Conservation (phyloP, 1,284 basidiomycete genomes). For the Fomitopsis pinicola region DNA sequence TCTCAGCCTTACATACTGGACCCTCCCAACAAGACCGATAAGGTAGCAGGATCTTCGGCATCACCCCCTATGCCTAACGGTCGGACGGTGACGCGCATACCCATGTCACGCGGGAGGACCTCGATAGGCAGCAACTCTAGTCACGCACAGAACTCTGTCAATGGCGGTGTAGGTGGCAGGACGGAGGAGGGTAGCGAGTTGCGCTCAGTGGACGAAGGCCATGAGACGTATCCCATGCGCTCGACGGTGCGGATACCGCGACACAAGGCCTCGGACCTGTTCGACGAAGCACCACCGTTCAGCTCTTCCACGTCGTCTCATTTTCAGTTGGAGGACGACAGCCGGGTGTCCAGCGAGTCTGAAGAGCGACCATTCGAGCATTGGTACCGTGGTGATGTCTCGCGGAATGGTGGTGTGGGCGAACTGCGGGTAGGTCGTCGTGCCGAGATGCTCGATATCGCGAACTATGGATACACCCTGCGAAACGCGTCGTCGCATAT, state of each 20-base stretch:
- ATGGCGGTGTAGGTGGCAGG: constrained; percentile 15
- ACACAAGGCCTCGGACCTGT: constrained; percentile 34
- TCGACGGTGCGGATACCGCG: constrained; percentile 26
- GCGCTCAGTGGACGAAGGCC: constrained; percentile 23
- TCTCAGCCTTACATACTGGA: constrained; percentile 52
- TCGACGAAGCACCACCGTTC: constrained; percentile 41
- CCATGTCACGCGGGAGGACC: constrained; percentile 35
- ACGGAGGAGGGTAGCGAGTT: constrained; percentile 18
- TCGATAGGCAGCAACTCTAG: constrained; percentile 39
- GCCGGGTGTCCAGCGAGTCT: constrained; percentile 61
- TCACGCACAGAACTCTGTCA: constrained; percentile 24
- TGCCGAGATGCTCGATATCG: constrained; percentile 78
- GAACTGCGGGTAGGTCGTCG: constrained; percentile 66
- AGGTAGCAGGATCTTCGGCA: constrained; percentile 28
- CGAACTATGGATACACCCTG: constrained; percentile 64
- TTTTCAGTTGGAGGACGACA: constrained; percentile 16
- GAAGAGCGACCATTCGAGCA: constrained; percentile 78
- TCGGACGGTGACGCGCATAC: constrained; percentile 46
- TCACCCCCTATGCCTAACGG: constrained; percentile 32
- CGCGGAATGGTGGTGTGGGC: constrained; percentile 76
- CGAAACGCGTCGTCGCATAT: constrained; percentile 21
- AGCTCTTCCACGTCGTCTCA: constrained; percentile 20
- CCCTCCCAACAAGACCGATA: constrained; percentile 23
- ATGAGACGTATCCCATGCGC: constrained; percentile 22
- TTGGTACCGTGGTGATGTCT: constrained; percentile 78